Base-by-base conservation (phyloP, 345 rosid genomes). In the Ailanthus altissimus region DNA sequence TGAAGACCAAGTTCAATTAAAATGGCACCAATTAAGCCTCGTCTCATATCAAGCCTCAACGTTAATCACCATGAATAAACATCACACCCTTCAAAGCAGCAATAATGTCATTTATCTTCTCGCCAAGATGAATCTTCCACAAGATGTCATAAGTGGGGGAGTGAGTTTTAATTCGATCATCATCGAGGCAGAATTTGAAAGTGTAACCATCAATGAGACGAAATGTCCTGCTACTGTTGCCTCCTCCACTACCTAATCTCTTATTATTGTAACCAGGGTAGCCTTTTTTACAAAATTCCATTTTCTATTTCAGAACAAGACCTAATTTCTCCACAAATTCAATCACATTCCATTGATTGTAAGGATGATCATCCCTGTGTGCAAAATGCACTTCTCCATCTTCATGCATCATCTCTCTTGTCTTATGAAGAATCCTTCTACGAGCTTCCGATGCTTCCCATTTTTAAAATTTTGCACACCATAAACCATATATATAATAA, bases 351-450 rank as follows among this genome's bases (percentile, higher is more conserved):
- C 74, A 70, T n/a, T 70, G 14, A 20, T 1, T 53, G 47, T 53
- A 70, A 7, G 74, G 61, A 16, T 26, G 8, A 36, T 53, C 74
- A 36, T 50, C 62, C 56, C 61, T 70, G 3, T 54, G 63, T 20
- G 50, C 38, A 16, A 71, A 47, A 57, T 71, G 74, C 74, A 70
- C 74, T 70, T 70, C 74, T n/a, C 47, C 74, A 2, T 21, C 74
- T 15, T 50, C 43, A 54, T 14, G 6, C 3, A 53, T 25, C 32
- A 53, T 70, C 45, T 50, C 42, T 9, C 74, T 32, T 54, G 63
- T 63, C 43, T 71, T 36, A 9, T 54, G 49, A 71, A 71, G 49
- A 71, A 71, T 11, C 47, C 74, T 3, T 36, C 18, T 36, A 53
- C 25, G 11, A 54, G 62, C 16, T 54, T 43, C 20, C 20, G 53